phyloP scores from a whole-genome alignment of 2,329 filamentous ascomycete species.

The Scleromitrula shiraiana region DNA sequence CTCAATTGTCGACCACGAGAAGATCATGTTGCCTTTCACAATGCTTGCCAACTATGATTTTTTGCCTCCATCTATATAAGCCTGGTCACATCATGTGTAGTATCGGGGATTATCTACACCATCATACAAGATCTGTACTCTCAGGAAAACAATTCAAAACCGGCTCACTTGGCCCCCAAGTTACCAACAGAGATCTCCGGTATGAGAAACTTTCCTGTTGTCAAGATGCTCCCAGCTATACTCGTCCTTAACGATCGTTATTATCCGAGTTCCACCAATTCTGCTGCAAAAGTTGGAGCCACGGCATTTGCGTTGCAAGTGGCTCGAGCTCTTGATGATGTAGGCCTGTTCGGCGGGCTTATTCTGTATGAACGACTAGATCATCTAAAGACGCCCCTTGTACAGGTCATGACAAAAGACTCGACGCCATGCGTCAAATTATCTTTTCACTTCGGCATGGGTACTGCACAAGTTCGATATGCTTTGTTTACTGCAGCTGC shows the following conservation, averaged over 20 bases:
- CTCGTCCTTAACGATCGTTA: conserved; percentile 12
- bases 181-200: background rate
- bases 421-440: conserved; percentile 10
- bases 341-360: conserved; percentile 11
- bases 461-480: conserved; percentile 8
- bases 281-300: conserved; percentile 12
- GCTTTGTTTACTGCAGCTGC: conserved; percentile 9
- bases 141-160: conserved; percentile 4
- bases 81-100: background rate
- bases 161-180: background rate
- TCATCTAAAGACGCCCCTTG: conserved; percentile 4
- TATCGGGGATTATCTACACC: background rate
- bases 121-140: conserved; percentile 1
- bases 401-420: conserved; percentile 6
- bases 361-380: conserved; percentile 13
- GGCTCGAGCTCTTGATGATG: conserved; percentile 9
- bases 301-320: conserved; percentile 14
- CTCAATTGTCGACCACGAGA: background rate
- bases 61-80: conserved; percentile 5
- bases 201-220: background rate
- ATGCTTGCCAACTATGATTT: background rate
- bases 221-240: conserved; percentile 13
- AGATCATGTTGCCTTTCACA: background rate
- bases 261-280: conserved; percentile 9
- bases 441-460: conserved; percentile 13